phyloP scores from a whole-genome alignment of 768 basidiomycete genomes.

The Hygrocybe coccinea region DNA sequence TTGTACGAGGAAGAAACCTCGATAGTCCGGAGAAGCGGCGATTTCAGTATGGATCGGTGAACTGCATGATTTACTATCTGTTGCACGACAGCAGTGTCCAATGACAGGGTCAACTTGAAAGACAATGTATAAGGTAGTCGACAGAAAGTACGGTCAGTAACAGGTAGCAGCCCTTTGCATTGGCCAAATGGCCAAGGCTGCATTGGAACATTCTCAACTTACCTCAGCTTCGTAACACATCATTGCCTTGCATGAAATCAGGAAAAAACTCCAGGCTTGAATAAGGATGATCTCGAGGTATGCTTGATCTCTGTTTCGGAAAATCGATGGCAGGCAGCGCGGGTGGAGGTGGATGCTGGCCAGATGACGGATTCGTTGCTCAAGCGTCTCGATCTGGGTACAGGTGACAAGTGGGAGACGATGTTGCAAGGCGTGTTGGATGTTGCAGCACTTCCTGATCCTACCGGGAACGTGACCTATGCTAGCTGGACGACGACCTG shows the following conservation, averaged over 20 bases:
- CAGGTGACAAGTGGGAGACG: conserved; percentile 85
- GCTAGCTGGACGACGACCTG: conserved; percentile 81
- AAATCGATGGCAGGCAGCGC: conserved; percentile 55
- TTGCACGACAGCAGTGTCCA: too few species aligned
- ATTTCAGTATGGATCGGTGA: too few species aligned
- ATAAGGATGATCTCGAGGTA: conserved; percentile 76
- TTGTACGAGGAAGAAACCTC: not conserved
- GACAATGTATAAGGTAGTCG: too few species aligned
- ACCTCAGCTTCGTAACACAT: conserved; percentile 63
- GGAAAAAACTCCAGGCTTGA: conserved; percentile 63
- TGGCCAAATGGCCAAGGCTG: conserved; percentile 72
- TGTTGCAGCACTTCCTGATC: conserved; percentile 81
- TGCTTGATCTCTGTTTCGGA: conserved; percentile 11
- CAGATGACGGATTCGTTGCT: conserved; percentile 78
- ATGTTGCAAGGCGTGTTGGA: conserved; percentile 90
- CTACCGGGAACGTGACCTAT: conserved; percentile 81
- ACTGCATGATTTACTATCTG: too few species aligned
- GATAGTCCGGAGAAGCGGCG: too few species aligned
- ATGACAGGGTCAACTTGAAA: too few species aligned
- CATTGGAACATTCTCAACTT: conserved; percentile 89
- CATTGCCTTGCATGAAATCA: conserved; percentile 66
- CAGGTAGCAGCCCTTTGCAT: too few species aligned
- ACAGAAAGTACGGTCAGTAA: too few species aligned
- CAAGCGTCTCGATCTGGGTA: conserved; percentile 77
- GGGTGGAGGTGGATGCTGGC: conserved; percentile 72